Percentiles rank a stretch among this genome's conserved stretches.
phyloP scores from a whole-genome alignment of 2,329 filamentous ascomycete species.

The Ampelomyces quisqualis region DNA sequence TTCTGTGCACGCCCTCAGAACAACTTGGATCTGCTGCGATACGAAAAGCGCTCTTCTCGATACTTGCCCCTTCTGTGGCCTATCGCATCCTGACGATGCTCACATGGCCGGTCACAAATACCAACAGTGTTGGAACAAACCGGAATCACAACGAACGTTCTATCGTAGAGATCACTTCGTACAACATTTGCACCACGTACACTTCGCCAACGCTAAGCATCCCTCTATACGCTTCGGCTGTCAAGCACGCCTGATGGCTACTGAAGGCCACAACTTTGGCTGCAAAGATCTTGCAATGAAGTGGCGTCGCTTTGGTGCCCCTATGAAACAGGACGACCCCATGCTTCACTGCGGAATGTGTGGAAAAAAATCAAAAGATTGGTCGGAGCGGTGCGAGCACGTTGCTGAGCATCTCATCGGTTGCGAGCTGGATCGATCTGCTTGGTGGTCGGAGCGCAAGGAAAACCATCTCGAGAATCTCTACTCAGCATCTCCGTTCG shows the following conservation, averaged over 20 bases:
- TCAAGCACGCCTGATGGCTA: slow-evolving; percentile 30
- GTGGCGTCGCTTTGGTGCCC: slow-evolving; percentile 39
- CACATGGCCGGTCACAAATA: slow-evolving; percentile 40
- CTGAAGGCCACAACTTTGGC: slow-evolving; percentile 36
- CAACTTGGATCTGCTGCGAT: slow-evolving; percentile 42
- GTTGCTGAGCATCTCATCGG: slow-evolving; percentile 37
- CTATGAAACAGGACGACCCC: slow-evolving; percentile 39
- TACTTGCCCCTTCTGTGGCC: slow-evolving; percentile 38
- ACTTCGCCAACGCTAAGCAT: slow-evolving; percentile 39
- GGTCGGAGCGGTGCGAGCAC: slow-evolving; percentile 37
- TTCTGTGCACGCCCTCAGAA: slow-evolving; percentile 41
- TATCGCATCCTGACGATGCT: slow-evolving; percentile 34
- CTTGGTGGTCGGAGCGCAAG: slow-evolving; percentile 37
- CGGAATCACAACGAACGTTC: slow-evolving; percentile 40
- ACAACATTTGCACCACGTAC: slow-evolving; percentile 40
- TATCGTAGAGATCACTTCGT: slow-evolving; percentile 42
- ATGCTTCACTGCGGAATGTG: slow-evolving; percentile 43
- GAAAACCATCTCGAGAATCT: slow-evolving; percentile 39
- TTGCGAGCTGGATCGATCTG: slow-evolving; percentile 30
- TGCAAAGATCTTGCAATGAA: slow-evolving; percentile 41
- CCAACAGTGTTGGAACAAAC: slow-evolving; percentile 38
- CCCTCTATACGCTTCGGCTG: slow-evolving; percentile 37
- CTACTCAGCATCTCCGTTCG: slow-evolving; percentile 28
- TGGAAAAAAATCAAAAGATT: slow-evolving; percentile 34
- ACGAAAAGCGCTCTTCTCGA: slow-evolving; percentile 26